These are phyloP conservation scores for Platanthera guangdongensis DNA, from an alignment of 106 monocot species.

Conservation along the genomic window DNA sequence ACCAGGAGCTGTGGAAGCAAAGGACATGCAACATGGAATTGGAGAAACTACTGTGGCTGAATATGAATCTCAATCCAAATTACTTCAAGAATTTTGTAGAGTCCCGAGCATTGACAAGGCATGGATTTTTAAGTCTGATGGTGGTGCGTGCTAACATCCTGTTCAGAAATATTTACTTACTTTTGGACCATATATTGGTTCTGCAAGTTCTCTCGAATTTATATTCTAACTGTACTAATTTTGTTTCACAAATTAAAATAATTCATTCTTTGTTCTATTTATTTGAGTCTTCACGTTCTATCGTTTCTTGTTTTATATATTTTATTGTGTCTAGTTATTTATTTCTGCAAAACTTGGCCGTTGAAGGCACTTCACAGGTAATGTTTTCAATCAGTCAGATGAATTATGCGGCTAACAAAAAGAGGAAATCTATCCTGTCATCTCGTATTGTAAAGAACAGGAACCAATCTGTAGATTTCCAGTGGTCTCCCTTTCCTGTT, in stretches of 20 bases:
- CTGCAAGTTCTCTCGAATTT: neutral
- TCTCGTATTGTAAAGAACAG: constrained; percentile 52
- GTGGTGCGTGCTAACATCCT: constrained; percentile 30
- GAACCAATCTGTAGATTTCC: constrained; percentile 43
- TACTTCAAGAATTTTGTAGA: constrained; percentile 73
- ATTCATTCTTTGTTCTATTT: neutral
- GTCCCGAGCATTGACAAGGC: constrained; percentile 64
- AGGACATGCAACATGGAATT: constrained; percentile 36
- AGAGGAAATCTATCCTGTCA: constrained; percentile 48
- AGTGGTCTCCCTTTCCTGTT: constrained; percentile 89
- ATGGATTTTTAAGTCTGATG: constrained; percentile 71
- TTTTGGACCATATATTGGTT: neutral
- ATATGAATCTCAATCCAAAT: constrained; percentile 63
- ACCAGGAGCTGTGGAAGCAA: constrained; percentile 18
- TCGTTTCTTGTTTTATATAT: neutral
- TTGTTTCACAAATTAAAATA: neutral
- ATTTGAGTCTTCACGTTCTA: neutral
- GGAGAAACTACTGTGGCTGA: constrained; percentile 42
- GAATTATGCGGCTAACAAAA: constrained; percentile 67
- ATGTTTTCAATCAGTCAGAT: constrained; percentile 73
- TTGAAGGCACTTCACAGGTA: constrained; percentile 45
- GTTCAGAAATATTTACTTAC: neutral
- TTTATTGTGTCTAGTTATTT: constrained; percentile 5
- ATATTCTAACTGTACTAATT: neutral
- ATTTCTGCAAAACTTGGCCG: constrained; percentile 3